Evolutionary conservation across 352 stramenopile species (phyloP).

Genomic region (Phytophthora chlamydospora): DNA sequence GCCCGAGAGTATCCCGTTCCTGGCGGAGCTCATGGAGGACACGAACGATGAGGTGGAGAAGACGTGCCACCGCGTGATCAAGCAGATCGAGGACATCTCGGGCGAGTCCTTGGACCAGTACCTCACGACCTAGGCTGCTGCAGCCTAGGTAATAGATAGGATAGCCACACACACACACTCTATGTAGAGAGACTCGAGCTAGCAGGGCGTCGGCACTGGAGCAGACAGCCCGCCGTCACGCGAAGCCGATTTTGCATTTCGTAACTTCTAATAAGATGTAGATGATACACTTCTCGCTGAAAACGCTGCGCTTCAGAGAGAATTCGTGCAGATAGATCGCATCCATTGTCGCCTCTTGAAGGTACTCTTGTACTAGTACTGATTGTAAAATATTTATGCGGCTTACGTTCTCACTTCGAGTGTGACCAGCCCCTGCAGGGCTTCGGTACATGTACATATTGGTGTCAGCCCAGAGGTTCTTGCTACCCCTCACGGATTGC

Average conservation of each 20-base stretch:
- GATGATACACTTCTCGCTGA: conserved; percentile 24
- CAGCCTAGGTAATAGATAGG: conserved; percentile 34
- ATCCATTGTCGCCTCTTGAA: no score
- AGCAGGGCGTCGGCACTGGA: not conserved
- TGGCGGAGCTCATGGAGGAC: conserved; percentile 90
- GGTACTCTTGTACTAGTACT: no score
- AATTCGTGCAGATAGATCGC: no score
- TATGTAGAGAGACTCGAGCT: conserved; percentile 27
- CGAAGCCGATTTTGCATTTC: conserved; percentile 34
- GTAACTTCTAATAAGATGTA: conserved; percentile 39
- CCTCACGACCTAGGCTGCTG: conserved; percentile 56
- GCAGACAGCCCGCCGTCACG: conserved; percentile 8
- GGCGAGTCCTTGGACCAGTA: conserved; percentile 91
- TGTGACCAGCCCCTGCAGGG: no score
- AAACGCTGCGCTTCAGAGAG: no score
- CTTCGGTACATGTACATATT: no score
- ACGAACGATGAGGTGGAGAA: conserved; percentile 83
- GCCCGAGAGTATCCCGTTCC: conserved; percentile 89
- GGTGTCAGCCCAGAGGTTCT: no score
- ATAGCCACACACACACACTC: conserved; percentile 21
- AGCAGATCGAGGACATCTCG: conserved; percentile 91
- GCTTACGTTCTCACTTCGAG: no score
- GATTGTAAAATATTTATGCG: no score
- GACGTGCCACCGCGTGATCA: conserved; percentile 88
- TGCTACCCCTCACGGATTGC: no score